These are phyloP conservation scores for Favolaschia claudopus DNA, from an alignment of 768 basidiomycete species.

Conservation along the genomic window DNA sequence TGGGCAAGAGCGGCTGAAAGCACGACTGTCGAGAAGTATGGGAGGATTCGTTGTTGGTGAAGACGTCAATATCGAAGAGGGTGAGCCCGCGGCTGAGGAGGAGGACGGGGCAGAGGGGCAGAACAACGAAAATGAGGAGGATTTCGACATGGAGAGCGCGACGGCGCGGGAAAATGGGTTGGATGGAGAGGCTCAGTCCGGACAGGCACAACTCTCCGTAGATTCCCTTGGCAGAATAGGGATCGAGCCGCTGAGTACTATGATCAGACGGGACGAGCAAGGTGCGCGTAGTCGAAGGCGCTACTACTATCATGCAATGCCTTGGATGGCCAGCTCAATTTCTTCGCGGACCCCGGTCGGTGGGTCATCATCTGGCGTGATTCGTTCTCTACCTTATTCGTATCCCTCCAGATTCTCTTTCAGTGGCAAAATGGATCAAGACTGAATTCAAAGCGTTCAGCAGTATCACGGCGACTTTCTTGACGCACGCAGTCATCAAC, in stretches of 20 bases:
- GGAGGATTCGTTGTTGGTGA: slow-evolving; percentile 32
- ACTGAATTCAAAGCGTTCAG: slow-evolving; percentile 62
- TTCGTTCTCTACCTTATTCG: neutral
- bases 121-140: slow-evolving; percentile 13
- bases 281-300: slow-evolving; percentile 63
- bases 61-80: slow-evolving; percentile 23
- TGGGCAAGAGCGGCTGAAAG: slow-evolving; percentile 22
- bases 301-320: slow-evolving; percentile 48
- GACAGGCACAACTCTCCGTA: slow-evolving; percentile 9
- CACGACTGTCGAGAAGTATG: slow-evolving; percentile 33
- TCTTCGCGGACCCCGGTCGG: slow-evolving; percentile 67
- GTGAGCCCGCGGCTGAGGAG: slow-evolving; percentile 21
- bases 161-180: neutral
- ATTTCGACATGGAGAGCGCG: slow-evolving; percentile 5
- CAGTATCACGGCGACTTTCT: slow-evolving; percentile 67
- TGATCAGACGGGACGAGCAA: slow-evolving; percentile 81
- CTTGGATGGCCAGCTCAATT: slow-evolving; percentile 46
- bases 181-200: neutral
- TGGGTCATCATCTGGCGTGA: slow-evolving; percentile 36
- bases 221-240: slow-evolving; percentile 58
- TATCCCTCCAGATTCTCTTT: slow-evolving; percentile 51
- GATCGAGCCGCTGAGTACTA: slow-evolving; percentile 74
- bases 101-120: slow-evolving; percentile 15
- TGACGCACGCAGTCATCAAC: slow-evolving; percentile 79
- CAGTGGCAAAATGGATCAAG: slow-evolving; percentile 68